A percentile compares a stretch with the other conserved stretches of the same genome.
Evolutionary conservation across 148 eudicot genomes (phyloP).

Genomic region (Beta vulgaris): DNA sequence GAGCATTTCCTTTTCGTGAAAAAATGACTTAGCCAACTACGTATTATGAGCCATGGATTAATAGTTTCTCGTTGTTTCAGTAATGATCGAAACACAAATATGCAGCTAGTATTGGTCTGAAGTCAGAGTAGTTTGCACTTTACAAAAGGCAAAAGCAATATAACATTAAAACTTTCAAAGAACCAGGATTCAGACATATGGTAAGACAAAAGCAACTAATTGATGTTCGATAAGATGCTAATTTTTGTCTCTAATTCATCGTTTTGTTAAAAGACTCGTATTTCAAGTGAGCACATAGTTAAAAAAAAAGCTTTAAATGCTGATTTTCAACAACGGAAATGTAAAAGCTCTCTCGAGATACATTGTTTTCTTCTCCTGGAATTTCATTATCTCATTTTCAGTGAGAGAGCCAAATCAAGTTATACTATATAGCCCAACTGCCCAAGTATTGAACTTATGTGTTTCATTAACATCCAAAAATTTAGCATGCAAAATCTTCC

Average conservation of each 20-base stretch:
- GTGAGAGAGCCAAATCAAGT: background rate
- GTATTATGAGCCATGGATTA: background rate
- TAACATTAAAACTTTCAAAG: background rate
- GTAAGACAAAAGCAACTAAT: background rate
- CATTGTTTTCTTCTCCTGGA: background rate
- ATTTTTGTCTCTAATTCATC: background rate
- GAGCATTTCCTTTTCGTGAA: background rate
- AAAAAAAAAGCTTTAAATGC: background rate
- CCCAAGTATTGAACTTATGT: background rate
- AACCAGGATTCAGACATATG: background rate
- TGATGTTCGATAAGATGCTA: background rate
- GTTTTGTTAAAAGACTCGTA: background rate
- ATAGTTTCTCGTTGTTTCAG: background rate
- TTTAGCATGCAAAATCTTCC: background rate
- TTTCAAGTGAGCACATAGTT: background rate
- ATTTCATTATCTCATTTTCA: background rate
- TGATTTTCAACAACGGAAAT: background rate
- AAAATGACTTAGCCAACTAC: background rate
- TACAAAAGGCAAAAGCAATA: background rate
- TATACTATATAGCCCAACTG: no score
- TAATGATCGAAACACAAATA: background rate
- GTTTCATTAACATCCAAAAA: background rate
- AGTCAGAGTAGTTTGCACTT: no score
- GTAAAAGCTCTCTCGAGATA: background rate
- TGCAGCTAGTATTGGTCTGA: no score